Base-by-base conservation (phyloP, 768 basidiomycete genomes). In the Tulasnella sp. region DNA sequence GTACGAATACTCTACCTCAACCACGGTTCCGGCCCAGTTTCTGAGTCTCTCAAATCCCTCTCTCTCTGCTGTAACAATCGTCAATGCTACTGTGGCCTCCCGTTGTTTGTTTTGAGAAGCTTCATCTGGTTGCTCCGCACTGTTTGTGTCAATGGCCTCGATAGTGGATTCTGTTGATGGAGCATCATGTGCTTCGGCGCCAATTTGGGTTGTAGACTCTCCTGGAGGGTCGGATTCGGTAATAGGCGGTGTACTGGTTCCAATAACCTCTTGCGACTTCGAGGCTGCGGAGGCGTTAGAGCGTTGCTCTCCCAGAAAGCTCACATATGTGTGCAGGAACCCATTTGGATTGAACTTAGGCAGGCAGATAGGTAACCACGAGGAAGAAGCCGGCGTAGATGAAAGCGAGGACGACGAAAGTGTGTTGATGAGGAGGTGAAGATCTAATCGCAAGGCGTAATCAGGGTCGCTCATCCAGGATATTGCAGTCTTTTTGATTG, bases 341-440 rank as follows among this genome's bases (percentile, higher is more conserved):
- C 83, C 83, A 4, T 78, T 67, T 0, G 87, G 71, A 60, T 96
- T 89, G 70, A 87, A 98, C 64, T 90, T 91, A 0, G 95, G 93
- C 3, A 99, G 74, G 63, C 95, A 98, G 41, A 99, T 76, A 2
- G 95, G 95, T 6, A 98, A 75, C 89, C 91, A 99, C 5, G 83
- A 83, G 12, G 91, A 84, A 5, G 89, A 71, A 5, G 81, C 81
- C 79, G 2, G 81, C 83, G 61, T 79, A 83, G 53, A 72, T 69
- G 57, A 84, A 78, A 1, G 44, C 4, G 88, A 83, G 0, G 88
- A 84, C 0, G 86, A 76, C 51, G 84, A 76, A 6, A 96, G 76
- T 2, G 91, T 93, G 62, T 93, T 96, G 48, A 98, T 72, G 27
- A 96, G 74, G 43, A 95, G 80, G 61, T 95, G 91, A 16, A 99